Evolutionary conservation across 345 rosid genomes (phyloP).

Genomic region (Populus euphratica): DNA sequence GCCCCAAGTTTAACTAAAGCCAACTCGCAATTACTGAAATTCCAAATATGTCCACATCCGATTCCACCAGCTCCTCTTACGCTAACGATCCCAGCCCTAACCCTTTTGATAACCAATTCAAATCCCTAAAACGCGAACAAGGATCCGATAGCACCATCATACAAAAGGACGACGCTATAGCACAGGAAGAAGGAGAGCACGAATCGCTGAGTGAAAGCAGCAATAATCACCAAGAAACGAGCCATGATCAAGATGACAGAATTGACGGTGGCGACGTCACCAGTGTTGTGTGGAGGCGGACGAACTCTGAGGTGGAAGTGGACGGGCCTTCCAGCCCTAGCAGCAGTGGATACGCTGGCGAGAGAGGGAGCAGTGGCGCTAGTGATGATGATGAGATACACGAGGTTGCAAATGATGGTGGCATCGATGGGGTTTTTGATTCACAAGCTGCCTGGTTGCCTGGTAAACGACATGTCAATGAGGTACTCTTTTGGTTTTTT

Average conservation of each 20-base stretch:
- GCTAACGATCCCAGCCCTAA: conserved; percentile 13
- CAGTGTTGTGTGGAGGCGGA: conserved; percentile 31
- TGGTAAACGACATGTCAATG: conserved; percentile 79
- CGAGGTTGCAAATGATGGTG: conserved; percentile 40
- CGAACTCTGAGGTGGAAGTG: conserved; percentile 53
- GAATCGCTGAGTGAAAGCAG: conserved; percentile 8
- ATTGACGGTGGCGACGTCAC: conserved; percentile 10
- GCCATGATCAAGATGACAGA: not conserved
- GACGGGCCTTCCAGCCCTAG: conserved; percentile 69
- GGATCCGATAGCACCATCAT: not conserved
- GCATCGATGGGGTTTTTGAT: conserved; percentile 31
- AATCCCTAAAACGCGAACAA: conserved; percentile 8
- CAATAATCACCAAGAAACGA: not conserved
- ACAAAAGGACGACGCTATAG: not conserved
- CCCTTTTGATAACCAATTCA: conserved; percentile 16
- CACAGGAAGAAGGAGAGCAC: not conserved
- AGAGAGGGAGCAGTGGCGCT: conserved; percentile 78
- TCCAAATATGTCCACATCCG: conserved; percentile 17
- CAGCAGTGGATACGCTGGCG: conserved; percentile 93
- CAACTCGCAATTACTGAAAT: not conserved
- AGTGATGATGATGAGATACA: conserved; percentile 59
- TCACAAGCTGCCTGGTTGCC: conserved; percentile 61
- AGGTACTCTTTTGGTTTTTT: conserved; percentile 41
- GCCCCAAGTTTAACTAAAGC: not conserved
- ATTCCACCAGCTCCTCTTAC: conserved; percentile 8